Evolutionary conservation across 768 basidiomycete species (phyloP).

Genomic region (Tulasnella sp.): DNA sequence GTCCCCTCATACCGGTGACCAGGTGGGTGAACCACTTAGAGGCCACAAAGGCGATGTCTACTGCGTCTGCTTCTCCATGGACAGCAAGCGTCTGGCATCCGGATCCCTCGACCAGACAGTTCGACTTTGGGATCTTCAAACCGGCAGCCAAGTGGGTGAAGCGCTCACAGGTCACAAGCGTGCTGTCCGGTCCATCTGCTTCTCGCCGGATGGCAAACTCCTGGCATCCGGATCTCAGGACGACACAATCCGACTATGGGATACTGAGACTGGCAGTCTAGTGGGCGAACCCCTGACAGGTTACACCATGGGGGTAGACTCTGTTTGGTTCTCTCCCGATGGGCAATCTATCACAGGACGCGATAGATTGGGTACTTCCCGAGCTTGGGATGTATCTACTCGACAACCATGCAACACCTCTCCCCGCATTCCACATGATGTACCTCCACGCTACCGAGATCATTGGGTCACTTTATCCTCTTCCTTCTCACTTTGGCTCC

Average conservation of each 20-base stretch:
- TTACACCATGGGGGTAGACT: background rate
- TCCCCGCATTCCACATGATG: too few species aligned
- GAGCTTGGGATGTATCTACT: background rate
- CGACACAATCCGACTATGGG: background rate
- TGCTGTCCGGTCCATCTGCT: background rate
- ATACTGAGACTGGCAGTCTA: background rate
- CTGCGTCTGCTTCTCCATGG: conserved; percentile 22
- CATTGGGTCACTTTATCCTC: background rate
- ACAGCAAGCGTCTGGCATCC: conserved; percentile 18
- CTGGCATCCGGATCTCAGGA: background rate
- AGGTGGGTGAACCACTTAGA: too few species aligned
- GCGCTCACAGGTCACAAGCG: background rate
- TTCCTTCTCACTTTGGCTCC: background rate
- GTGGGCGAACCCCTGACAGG: background rate
- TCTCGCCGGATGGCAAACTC: background rate
- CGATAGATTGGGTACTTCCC: background rate
- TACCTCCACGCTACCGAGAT: background rate
- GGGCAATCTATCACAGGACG: background rate
- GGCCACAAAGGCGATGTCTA: conserved; percentile 76
- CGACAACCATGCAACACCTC: background rate
- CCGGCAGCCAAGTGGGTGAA: background rate
- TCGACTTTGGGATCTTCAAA: conserved; percentile 17
- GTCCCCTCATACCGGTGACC: too few species aligned
- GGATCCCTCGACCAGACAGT: conserved; percentile 21
- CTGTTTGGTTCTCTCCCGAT: background rate